A percentile compares a stretch with the other conserved stretches of the same genome.
These are phyloP conservation scores for Suhomyces chickasaworum DNA, from an alignment of 1,139 yeast genomes.

Conservation along the genomic window DNA sequence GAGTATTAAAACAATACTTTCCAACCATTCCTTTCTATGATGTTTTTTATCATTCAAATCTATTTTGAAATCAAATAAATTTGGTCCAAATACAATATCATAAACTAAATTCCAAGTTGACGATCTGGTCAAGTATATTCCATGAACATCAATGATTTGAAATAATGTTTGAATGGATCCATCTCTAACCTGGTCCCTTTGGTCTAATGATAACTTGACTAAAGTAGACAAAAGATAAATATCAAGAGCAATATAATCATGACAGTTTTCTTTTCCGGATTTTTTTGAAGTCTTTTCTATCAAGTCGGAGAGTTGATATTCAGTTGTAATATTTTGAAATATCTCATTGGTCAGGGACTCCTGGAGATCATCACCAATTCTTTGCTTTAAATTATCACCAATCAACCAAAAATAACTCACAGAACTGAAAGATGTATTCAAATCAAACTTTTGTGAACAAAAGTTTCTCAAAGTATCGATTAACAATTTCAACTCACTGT, in stretches of 20 bases:
- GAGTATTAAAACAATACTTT: conserved; percentile 57
- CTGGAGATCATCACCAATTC: conserved; percentile 16
- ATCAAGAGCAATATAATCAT: conserved; percentile 51
- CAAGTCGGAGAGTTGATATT: conserved; percentile 19
- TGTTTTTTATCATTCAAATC: conserved; percentile 15
- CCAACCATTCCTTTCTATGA: conserved; percentile 49
- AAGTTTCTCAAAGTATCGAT: conserved; percentile 74
- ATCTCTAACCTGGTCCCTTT: conserved; percentile 78
- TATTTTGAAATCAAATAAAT: conserved; percentile 26
- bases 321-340: conserved; percentile 14
- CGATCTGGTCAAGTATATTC: conserved; percentile 47
- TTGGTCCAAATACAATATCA: conserved; percentile 45
- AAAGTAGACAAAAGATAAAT: conserved; percentile 62
- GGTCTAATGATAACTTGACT: conserved; percentile 62
- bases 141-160: conserved; percentile 80
- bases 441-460: conserved; percentile 66
- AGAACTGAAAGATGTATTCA: conserved; percentile 87
- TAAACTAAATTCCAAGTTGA: conserved; percentile 61
- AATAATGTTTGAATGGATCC: conserved; percentile 89
- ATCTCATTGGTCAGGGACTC: not conserved
- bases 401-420: conserved; percentile 91
- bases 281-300: conserved; percentile 8
- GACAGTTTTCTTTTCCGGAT: conserved; percentile 11
- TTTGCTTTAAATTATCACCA: conserved; percentile 66
- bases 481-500: conserved; percentile 57